Percentiles rank a stretch among this genome's conserved stretches.
Conservation (phyloP, 305 asterid species). For the Plantago rigida region DNA sequence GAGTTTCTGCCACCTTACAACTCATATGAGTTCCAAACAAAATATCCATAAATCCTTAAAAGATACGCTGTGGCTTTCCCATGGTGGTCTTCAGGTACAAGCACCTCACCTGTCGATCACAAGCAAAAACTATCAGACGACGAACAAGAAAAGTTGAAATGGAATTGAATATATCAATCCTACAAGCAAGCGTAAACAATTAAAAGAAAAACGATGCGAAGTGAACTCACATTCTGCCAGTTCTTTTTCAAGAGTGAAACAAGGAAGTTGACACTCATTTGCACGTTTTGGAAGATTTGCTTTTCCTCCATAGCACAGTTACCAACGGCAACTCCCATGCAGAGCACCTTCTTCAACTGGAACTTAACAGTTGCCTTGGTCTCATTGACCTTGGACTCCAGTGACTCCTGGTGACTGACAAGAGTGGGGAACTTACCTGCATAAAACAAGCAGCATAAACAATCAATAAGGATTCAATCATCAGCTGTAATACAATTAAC, state of each 20-base stretch:
- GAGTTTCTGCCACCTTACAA: slow-evolving; percentile 17
- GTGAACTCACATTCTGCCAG: slow-evolving; percentile 54
- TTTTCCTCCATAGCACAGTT: slow-evolving; percentile 60
- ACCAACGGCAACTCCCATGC: slow-evolving; percentile 79
- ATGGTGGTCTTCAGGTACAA: slow-evolving; percentile 66
- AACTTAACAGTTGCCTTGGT: slow-evolving; percentile 62
- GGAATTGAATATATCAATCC: too few species aligned
- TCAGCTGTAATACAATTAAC: too few species aligned
- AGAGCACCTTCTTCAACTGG: slow-evolving; percentile 64
- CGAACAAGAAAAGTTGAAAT: too few species aligned
- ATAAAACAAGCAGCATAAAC: background rate
- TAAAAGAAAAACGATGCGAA: background rate
- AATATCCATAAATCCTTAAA: slow-evolving; percentile 25
- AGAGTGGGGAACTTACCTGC: slow-evolving; percentile 65
- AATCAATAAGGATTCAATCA: too few species aligned
- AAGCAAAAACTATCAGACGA: background rate
- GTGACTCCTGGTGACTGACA: slow-evolving; percentile 56
- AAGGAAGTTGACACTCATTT: slow-evolving; percentile 58
- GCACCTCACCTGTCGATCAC: slow-evolving; percentile 47
- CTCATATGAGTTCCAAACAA: slow-evolving; percentile 6
- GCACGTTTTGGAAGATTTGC: slow-evolving; percentile 59
- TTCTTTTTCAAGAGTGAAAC: slow-evolving; percentile 59
- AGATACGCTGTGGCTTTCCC: slow-evolving; percentile 60
- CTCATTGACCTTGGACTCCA: slow-evolving; percentile 55
- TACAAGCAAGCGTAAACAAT: background rate